Base-by-base conservation (phyloP, 176 grass and related monocot species). In the Ampelocalamus luodianensis region DNA sequence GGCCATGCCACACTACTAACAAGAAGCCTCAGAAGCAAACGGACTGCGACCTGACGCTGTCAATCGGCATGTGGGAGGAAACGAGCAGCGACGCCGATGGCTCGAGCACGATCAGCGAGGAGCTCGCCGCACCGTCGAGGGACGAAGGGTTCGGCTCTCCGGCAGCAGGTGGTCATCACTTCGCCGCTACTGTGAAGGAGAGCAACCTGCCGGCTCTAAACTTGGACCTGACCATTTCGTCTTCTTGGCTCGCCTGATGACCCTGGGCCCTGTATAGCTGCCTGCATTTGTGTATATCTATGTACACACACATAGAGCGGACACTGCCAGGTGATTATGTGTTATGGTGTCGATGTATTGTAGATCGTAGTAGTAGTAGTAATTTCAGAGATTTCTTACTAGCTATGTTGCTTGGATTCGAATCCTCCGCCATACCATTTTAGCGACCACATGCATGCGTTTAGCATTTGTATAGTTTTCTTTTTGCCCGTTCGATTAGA, bases 211-310 rank as follows among this genome's bases (percentile, higher is more conserved):
- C 53, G n/a, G 38, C 53, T 37, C 65, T 95, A 70, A 95, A 92
- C 78, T 73, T 95, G n/a, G 85, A 92, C 58, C 74, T 95, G 18
- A 83, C 78, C 53, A 86, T 95, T 44, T 92, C 93, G 27, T 86
- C 88, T 10, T 92, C 90, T 24, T 92, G 93, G 82, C 77, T 83
- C 55, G 45, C 55, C 72, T 94, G 84, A 88, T 50, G 14, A 53
- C 24, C 4, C 4, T 27, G 51, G 73, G 23, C 50, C 50, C 16
- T 42, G 8, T 85, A 42, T 32, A 43, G 24, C 40, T 42, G 14
- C 20, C 1, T 40, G 32, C 39, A 27, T 34, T 48, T 23, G 75
- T 20, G 46, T 55, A 56, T 26, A 79, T 22, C 22, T 72, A 79
- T 14, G 34, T 24, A 22, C n/a, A 42, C 56, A 23, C 49, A 23